Conservation (phyloP, 192 early-diverging fungal species). For the Coemansia sp. region DNA sequence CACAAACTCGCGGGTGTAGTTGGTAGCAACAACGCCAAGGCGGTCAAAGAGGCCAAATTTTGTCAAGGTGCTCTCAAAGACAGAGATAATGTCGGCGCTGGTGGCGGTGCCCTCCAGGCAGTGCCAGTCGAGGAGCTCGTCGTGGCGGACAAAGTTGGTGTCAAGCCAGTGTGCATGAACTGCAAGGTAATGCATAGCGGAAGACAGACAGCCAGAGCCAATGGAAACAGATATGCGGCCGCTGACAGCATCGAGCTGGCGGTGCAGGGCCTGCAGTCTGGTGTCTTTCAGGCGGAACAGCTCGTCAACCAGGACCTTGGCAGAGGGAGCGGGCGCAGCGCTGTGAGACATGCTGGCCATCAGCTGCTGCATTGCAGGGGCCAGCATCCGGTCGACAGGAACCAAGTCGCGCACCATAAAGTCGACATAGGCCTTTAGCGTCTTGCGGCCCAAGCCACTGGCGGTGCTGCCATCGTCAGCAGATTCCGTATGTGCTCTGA, state of each 20-base stretch:
- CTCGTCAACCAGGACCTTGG: constrained; percentile 27
- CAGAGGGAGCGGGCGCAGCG: constrained; percentile 15
- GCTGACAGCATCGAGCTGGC: constrained; percentile 12
- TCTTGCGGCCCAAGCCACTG: constrained; percentile 9
- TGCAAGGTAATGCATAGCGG: constrained; percentile 25
- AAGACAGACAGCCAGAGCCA: constrained; percentile 21
- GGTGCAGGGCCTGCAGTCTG: constrained; percentile 14
- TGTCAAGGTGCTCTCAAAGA: constrained; percentile 47
- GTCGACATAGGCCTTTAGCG: constrained; percentile 36
- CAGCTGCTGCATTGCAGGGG: constrained; percentile 46
- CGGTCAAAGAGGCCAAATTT: constrained; percentile 29
- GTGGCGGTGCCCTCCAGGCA: constrained; percentile 37
- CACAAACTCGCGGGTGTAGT: constrained; percentile 50
- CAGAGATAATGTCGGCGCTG: constrained; percentile 42
- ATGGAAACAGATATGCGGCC: constrained; percentile 42
- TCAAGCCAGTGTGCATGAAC: constrained; percentile 50
- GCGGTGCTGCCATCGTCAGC: constrained; percentile 3
- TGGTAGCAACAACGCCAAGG: constrained; percentile 40
- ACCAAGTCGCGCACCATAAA: constrained; percentile 51
- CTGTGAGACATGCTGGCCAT: constrained; percentile 25
- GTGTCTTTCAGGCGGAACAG: constrained; percentile 21
- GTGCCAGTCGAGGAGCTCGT: constrained; percentile 39
- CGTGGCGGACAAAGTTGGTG: constrained; percentile 25
- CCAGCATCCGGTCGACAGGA: constrained; percentile 32
- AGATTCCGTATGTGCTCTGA: constrained; percentile 18